Evolutionary conservation across 108 stramenopile species (phyloP), one percentile per base, ranked within the genome.

Genomic region (Skeletonema marinoi): DNA sequence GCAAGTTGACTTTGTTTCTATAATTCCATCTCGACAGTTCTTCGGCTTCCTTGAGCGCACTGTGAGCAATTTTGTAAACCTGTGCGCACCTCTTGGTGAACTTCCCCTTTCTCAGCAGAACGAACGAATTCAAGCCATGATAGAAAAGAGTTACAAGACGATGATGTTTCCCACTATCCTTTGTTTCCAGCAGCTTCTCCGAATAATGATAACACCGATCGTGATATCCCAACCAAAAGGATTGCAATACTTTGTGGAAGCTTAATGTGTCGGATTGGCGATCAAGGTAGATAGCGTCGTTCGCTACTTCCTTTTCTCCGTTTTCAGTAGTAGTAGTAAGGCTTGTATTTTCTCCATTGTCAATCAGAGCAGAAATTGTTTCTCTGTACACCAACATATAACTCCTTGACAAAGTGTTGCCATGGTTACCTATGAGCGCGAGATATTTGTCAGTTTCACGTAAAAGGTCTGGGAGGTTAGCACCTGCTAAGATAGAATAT

Each of bases 331-430:
- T 29, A 33, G 4, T 11, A 17, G 31, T 60, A 32, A 32, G 3
- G 21, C 9, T 16, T 14, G 35, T 70, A 44, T 66, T 41, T 51
- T 38, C 46, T 61, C 44, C 68, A 54, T 67, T 68, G 48, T 50
- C 68, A 41, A 80, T 80, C 12, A 80, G 19, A 2, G 65, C 31
- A 9, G 60, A 58, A 32, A 80, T 68, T 80, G 73, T 73, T 19
- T 70, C 19, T 31, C 67, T 60, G 48, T 54, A 74, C 35, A 63
- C 59, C 12, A 62, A n/a, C 35, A 39, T 65, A 17, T 25, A 50
- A 29, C 12, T 32, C 25, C 10, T 69, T 48, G 39, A 19, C 14
- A 50, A 44, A 32, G 68, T 38, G 54, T 11, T 21, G 46, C 56
- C 56, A 41, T 64, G 62, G 19, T 6, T 17, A 32, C 30, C 19